Percentiles rank a stretch among this genome's conserved stretches.
phyloP scores from a whole-genome alignment of 306 rosid species.

The Chamaecrista fasciculata region DNA sequence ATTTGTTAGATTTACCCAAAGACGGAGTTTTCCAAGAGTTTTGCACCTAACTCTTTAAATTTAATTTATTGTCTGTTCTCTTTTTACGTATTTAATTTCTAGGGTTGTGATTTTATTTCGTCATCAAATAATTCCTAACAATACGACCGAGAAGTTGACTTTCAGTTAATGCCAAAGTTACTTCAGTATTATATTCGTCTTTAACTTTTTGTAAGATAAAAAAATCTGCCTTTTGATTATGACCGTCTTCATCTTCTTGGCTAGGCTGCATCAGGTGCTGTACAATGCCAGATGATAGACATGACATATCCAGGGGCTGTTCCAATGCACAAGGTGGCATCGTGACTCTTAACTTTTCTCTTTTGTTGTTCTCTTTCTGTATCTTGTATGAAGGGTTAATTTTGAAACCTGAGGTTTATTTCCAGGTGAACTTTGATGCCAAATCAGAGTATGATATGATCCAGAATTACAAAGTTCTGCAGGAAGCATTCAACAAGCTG shows the following conservation, averaged over 20 bases:
- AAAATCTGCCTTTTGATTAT: conserved; percentile 5
- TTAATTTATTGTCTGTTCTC: neutral
- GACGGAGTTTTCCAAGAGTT: neutral
- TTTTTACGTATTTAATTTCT: neutral
- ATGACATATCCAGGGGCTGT: conserved; percentile 84
- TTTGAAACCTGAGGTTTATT: conserved; percentile 28
- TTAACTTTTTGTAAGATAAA: neutral
- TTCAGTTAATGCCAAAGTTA: neutral
- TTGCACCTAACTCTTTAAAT: neutral
- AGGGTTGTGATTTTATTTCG: neutral
- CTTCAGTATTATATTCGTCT: conserved; percentile 8
- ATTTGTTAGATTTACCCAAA: neutral
- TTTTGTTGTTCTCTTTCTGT: conserved; percentile 10
- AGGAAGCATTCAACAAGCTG: conserved; percentile 85
- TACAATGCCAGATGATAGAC: conserved; percentile 95
- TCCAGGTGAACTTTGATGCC: conserved; percentile 87
- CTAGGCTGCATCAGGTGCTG: conserved; percentile 98
- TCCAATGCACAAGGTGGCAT: conserved; percentile 92
- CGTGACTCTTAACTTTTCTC: conserved; percentile 10
- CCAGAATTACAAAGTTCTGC: conserved; percentile 92
- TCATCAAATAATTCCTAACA: neutral
- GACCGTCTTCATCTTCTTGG: conserved; percentile 29
- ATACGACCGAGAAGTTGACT: neutral
- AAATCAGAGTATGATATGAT: conserved; percentile 93
- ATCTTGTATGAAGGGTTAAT: conserved; percentile 1